phyloP scores from a whole-genome alignment of 108 stramenopile genomes.

The Cyclotella choctawhatcheeana region DNA sequence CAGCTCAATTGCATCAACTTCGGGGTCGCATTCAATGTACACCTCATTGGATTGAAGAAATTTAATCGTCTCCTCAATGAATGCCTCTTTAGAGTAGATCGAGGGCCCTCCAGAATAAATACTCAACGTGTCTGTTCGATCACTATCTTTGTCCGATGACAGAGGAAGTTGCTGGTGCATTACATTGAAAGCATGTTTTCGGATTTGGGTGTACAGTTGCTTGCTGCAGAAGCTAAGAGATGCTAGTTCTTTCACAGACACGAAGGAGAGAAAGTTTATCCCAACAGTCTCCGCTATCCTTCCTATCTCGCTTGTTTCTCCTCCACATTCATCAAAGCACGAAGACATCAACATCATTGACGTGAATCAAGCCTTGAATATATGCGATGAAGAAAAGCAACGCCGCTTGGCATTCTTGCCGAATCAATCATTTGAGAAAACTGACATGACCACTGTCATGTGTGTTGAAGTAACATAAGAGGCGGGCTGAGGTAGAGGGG shows the following conservation, averaged over 20 bases:
- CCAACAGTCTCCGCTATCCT: neutral
- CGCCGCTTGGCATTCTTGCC: no score
- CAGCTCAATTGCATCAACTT: neutral
- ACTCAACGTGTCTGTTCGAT: neutral
- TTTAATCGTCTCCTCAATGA: neutral
- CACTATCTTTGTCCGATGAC: neutral
- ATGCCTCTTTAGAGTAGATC: neutral
- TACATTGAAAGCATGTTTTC: neutral
- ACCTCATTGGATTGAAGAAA: neutral
- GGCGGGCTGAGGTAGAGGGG: no score
- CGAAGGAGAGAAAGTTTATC: neutral
- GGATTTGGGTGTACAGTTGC: neutral
- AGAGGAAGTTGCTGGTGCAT: neutral
- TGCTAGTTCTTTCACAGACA: neutral
- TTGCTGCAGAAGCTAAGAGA: neutral
- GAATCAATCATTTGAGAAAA: no score
- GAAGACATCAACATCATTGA: no score
- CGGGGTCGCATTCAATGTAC: neutral
- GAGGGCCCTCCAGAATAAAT: neutral
- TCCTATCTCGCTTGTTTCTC: no score
- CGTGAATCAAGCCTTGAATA: no score
- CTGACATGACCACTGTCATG: no score
- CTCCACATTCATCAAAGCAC: no score
- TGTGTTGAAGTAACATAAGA: no score
- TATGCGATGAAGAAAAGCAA: no score